Base-by-base conservation (phyloP, 129 eudicot species). In the Daucus carota region DNA sequence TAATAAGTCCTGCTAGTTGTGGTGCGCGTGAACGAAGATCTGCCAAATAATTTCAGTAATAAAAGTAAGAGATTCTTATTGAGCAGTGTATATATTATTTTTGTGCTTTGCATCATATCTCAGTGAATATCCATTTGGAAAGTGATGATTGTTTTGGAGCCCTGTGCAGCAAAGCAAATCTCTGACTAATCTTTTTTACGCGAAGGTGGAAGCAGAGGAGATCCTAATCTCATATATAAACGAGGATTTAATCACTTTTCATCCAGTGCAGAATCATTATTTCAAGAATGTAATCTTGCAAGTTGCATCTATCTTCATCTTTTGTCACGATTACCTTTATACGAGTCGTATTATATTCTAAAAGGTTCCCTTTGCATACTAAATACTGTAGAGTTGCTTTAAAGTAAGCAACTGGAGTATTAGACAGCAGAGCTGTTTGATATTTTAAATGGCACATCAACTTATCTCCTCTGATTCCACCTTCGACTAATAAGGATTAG, bases 61-160 rank as follows among this genome's bases (percentile, higher is more conserved):
- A 36, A 62, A 62, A 62, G 68, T 29, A 62, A 62, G 76, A 78
- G 70, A 79, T 83, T 86, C 82, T 75, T 79, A 60, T 78, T 75
- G 77, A 84, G 84, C 76, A 78, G 81, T 63, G 76, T 62, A 73
- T 46, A 84, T 4, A 84, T 84, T 71, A 57, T n/a, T 75, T 75
- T 82, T 76, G 76, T 86, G 87, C 86, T 84, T 77, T 77, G 90
- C 72, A 47, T 78, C 45, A 75, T 79, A 54, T 79, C 31, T 70
- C 70, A 70, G 44, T 81, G 48, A 75, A 76, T 78, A 75, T 82
- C 79, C 79, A 80, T 74, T 80, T 71, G 79, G 79, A 84, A 63
- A 81, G 73, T 79, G 72, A 75, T 67, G 69, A 80, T 83, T 77
- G 73, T 48, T 80, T 82, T 85, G 80, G 89, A 85, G 87, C 89